phyloP scores from a whole-genome alignment of 2,329 filamentous ascomycete species.

The Didymella pinodella region DNA sequence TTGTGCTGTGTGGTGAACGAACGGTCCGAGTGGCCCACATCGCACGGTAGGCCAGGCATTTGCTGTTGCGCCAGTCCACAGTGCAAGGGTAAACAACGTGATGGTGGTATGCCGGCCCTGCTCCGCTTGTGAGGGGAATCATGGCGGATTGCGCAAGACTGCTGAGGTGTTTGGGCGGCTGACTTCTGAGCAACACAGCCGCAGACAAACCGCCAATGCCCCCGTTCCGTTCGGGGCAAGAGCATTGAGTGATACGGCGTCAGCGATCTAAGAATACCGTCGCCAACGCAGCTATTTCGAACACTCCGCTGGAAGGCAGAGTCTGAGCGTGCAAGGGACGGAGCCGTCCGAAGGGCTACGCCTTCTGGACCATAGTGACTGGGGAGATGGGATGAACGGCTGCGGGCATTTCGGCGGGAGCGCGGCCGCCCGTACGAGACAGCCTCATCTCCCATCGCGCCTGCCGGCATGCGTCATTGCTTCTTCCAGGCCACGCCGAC shows the following conservation, averaged over 20 bases:
- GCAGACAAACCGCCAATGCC: slow-evolving; percentile 36
- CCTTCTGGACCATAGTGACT: slow-evolving; percentile 1
- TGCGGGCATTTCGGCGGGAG: slow-evolving; percentile 11
- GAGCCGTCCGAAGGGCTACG: not conserved
- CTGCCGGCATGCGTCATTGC: slow-evolving; percentile 12
- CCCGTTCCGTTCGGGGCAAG: slow-evolving; percentile 31
- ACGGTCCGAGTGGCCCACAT: slow-evolving; percentile 21
- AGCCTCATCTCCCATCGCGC: slow-evolving; percentile 19
- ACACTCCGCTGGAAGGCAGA: slow-evolving; percentile 23
- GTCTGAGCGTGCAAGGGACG: slow-evolving; percentile 24
- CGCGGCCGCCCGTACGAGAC: slow-evolving; percentile 8
- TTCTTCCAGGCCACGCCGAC: slow-evolving; percentile 28
- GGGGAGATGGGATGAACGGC: slow-evolving; percentile 8
- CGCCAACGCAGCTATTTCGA: slow-evolving; percentile 17
- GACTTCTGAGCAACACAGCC: slow-evolving; percentile 46
- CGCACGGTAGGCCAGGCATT: not conserved
- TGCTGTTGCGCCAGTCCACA: slow-evolving; percentile 13
- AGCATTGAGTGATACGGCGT: slow-evolving; percentile 40
- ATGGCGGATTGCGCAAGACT: slow-evolving; percentile 25
- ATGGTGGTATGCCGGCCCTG: slow-evolving; percentile 3
- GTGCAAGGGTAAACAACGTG: slow-evolving; percentile 16
- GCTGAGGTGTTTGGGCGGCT: slow-evolving; percentile 35
- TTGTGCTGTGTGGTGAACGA: slow-evolving; percentile 8
- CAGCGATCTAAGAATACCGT: slow-evolving; percentile 48
- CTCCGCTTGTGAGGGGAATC: slow-evolving; percentile 20